A percentile compares a stretch with the other conserved stretches of the same genome.
Conservation (phyloP, 495 filamentous ascomycete genomes). For the Aspergillus indologenus region DNA sequence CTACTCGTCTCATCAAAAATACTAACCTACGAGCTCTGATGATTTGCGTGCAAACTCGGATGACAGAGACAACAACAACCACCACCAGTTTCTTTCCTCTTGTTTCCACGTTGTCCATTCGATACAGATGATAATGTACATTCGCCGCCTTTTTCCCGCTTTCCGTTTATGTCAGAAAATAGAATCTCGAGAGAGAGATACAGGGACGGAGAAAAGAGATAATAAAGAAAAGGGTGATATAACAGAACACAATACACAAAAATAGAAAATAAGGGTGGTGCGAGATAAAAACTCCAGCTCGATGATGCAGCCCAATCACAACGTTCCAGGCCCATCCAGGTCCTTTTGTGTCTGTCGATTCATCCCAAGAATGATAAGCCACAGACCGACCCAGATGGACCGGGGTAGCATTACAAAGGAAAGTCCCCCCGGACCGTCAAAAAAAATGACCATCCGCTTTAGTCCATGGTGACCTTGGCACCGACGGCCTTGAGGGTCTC, state of each 20-base stretch:
- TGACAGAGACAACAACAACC: background rate
- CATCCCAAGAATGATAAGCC: slow-evolving; percentile 3
- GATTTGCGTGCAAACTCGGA: background rate
- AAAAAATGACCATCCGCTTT: slow-evolving; percentile 33
- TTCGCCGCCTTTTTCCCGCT: slow-evolving; percentile 30
- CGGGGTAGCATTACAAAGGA: slow-evolving; percentile 2
- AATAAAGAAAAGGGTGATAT: slow-evolving; percentile 22
- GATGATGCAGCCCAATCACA: slow-evolving; percentile 23
- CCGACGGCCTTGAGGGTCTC: slow-evolving; percentile 89
- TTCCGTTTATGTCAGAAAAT: slow-evolving; percentile 21
- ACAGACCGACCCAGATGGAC: background rate
- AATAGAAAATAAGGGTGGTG: slow-evolving; percentile 6
- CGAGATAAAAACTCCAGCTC: slow-evolving; percentile 27
- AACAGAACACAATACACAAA: slow-evolving; percentile 14
- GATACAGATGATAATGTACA: slow-evolving; percentile 48
- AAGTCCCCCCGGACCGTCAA: background rate
- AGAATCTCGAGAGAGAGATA: slow-evolving; percentile 23
- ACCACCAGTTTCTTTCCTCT: slow-evolving; percentile 2
- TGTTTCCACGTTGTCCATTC: slow-evolving; percentile 36
- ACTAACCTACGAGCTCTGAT: background rate
- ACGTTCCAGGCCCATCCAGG: slow-evolving; percentile 12
- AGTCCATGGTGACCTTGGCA: slow-evolving; percentile 86
- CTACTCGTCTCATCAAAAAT: too few relatives aligned
- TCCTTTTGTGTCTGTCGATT: slow-evolving; percentile 7
- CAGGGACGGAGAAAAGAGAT: slow-evolving; percentile 21